phyloP scores from a whole-genome alignment of 2,329 filamentous ascomycete genomes.

The Diaporthe eres region DNA sequence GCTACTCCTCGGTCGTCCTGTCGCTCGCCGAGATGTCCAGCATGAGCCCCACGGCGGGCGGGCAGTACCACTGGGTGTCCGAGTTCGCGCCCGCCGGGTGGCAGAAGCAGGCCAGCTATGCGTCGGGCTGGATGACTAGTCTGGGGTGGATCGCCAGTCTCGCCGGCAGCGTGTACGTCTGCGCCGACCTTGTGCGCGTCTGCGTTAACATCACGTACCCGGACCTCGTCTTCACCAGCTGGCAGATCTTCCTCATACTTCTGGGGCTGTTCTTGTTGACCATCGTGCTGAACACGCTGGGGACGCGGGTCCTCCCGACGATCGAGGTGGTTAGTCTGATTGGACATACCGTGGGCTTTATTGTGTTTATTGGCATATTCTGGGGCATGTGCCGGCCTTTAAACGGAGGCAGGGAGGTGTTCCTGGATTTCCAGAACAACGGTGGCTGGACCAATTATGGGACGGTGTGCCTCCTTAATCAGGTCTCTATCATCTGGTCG shows the following conservation, averaged over 20 bases:
- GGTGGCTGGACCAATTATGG: slow-evolving; percentile 38
- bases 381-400: slow-evolving; percentile 37
- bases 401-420: slow-evolving; percentile 29
- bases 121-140: slow-evolving; percentile 39
- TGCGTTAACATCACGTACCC: slow-evolving; percentile 26
- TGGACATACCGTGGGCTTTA: slow-evolving; percentile 36
- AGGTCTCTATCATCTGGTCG: slow-evolving; percentile 40
- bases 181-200: slow-evolving; percentile 38
- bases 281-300: slow-evolving; percentile 36
- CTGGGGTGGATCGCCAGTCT: slow-evolving; percentile 40
- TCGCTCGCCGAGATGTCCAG: slow-evolving; percentile 39
- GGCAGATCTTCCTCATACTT: slow-evolving; percentile 39
- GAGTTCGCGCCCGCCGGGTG: slow-evolving; percentile 36
- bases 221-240: slow-evolving; percentile 26
- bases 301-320: slow-evolving; percentile 21
- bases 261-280: slow-evolving; percentile 36
- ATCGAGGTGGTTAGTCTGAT: slow-evolving; percentile 37
- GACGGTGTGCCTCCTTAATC: slow-evolving; percentile 34
- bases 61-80: slow-evolving; percentile 41
- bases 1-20: slow-evolving; percentile 43
- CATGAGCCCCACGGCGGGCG: slow-evolving; percentile 41
- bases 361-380: slow-evolving; percentile 31
- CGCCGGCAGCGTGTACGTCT: slow-evolving; percentile 35
- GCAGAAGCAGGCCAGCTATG: slow-evolving; percentile 39
- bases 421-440: slow-evolving; percentile 38